Evolutionary conservation across 177 flowering plant species (phyloP).

Genomic region (Vitis hybrid): DNA sequence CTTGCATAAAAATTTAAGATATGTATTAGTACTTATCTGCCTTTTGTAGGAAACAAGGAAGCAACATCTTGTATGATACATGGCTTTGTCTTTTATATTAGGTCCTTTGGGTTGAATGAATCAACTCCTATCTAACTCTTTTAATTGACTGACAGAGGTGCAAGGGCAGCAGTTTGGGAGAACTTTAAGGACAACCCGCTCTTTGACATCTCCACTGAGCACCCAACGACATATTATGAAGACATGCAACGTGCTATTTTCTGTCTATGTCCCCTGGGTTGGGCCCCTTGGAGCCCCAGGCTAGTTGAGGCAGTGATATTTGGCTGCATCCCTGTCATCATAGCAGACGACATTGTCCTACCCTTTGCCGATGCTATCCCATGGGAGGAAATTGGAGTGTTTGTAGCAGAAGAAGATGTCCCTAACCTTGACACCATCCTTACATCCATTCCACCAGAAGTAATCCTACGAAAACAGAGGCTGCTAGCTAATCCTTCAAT

Average conservation of each 20-base stretch:
- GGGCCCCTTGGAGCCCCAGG: slow-evolving; percentile 96
- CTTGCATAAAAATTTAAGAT: neutral
- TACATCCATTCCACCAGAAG: slow-evolving; percentile 64
- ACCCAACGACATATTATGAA: slow-evolving; percentile 75
- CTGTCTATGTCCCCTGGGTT: slow-evolving; percentile 83
- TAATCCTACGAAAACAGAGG: slow-evolving; percentile 67
- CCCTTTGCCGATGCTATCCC: slow-evolving; percentile 91
- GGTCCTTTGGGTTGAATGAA: no score
- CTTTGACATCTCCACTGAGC: slow-evolving; percentile 78
- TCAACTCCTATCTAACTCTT: neutral
- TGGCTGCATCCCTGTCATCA: slow-evolving; percentile 84
- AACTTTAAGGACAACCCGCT: slow-evolving; percentile 79
- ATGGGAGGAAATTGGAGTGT: slow-evolving; percentile 86
- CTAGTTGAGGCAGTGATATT: slow-evolving; percentile 80
- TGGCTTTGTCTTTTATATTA: neutral
- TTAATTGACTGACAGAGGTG: slow-evolving; percentile 50
- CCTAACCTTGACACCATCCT: slow-evolving; percentile 68
- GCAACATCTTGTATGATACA: neutral
- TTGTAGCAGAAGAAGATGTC: slow-evolving; percentile 72
- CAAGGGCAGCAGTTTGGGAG: slow-evolving; percentile 82
- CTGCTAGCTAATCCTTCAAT: slow-evolving; percentile 80
- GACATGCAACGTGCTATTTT: slow-evolving; percentile 87
- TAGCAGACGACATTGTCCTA: slow-evolving; percentile 80
- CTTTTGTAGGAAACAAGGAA: no score
- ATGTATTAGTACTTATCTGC: no score